Percentiles rank a stretch among this genome's conserved stretches.
These are phyloP conservation scores for Diaporthe sp. DNA, from an alignment of 2,329 filamentous ascomycete genomes.

Conservation along the genomic window DNA sequence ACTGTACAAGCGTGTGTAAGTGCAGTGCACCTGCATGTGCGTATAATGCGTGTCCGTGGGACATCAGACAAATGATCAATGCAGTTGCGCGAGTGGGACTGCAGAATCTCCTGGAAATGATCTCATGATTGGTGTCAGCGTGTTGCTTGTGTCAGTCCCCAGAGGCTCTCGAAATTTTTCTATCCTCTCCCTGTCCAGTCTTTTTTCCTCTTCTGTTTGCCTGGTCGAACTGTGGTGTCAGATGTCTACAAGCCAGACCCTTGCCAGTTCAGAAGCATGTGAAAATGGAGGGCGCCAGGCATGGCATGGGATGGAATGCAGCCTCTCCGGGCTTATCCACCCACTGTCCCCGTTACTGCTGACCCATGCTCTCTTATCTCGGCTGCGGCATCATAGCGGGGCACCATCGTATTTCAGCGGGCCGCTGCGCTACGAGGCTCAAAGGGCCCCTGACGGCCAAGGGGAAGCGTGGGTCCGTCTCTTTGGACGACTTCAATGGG, in stretches of 20 bases:
- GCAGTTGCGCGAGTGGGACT: not conserved
- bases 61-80: conserved; percentile 2
- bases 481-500: not conserved
- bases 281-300: conserved; percentile 17
- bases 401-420: conserved; percentile 21
- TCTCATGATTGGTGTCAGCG: conserved; percentile 2
- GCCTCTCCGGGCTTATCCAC: not conserved
- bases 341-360: not conserved
- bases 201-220: not conserved
- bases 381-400: conserved; percentile 29
- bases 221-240: conserved; percentile 11
- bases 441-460: conserved; percentile 8
- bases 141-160: not conserved
- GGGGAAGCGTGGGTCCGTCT: conserved; percentile 16
- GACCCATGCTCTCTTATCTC: conserved; percentile 21
- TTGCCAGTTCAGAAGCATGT: conserved; percentile 19
- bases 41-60: not conserved
- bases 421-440: not conserved
- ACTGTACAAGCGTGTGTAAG: not conserved
- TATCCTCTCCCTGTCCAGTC: not conserved
- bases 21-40: conserved; percentile 5
- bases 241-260: conserved; percentile 18
- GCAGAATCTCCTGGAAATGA: not conserved
- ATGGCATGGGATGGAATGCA: conserved; percentile 21
- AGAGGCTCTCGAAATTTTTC: not conserved